A percentile compares a stretch with the other conserved stretches of the same genome.
Conservation (phyloP, 495 filamentous ascomycete genomes). For the Penicillium ochrochloron region DNA sequence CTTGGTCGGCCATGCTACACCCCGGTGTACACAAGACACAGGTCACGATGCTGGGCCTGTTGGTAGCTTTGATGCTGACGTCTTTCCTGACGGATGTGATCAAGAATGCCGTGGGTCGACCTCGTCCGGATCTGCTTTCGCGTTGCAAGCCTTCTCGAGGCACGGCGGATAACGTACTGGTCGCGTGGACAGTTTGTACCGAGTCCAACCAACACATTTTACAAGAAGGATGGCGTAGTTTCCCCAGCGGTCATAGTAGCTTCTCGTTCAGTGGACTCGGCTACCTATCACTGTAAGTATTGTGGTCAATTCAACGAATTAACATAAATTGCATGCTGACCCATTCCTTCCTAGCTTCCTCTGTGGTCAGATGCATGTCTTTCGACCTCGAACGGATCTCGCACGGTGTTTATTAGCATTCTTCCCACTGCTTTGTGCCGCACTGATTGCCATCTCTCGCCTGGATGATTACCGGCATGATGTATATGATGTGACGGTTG, state of each 20-base stretch:
- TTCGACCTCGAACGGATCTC: conserved; percentile 75
- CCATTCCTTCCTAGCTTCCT: conserved; percentile 57
- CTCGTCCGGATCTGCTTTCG: conserved; percentile 85
- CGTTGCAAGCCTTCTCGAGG: conserved; percentile 76
- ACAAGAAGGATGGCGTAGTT: conserved; percentile 92
- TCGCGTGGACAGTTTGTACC: conserved; percentile 80
- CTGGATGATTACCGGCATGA: conserved; percentile 95
- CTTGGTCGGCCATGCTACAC: conserved; percentile 64
- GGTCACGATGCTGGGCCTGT: conserved; percentile 79
- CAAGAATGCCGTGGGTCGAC: conserved; percentile 90
- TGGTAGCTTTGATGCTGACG: conserved; percentile 76
- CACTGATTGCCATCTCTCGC: conserved; percentile 87
- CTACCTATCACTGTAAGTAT: conserved; percentile 67
- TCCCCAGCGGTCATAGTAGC: conserved; percentile 86
- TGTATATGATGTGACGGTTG: conserved; percentile 85
- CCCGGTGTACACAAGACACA: conserved; percentile 79
- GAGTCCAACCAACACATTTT: conserved; percentile 75
- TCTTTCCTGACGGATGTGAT: conserved; percentile 86
- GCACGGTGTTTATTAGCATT: conserved; percentile 60
- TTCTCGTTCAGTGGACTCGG: conserved; percentile 88
- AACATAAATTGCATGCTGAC: background rate
- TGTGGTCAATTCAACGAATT: background rate
- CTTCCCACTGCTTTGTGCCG: conserved; percentile 75
- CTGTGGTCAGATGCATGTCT: conserved; percentile 77
- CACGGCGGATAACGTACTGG: conserved; percentile 68